A percentile compares a stretch with the other conserved stretches of the same genome.
phyloP scores from a whole-genome alignment of 768 basidiomycete species.

The Lactarius quietus region DNA sequence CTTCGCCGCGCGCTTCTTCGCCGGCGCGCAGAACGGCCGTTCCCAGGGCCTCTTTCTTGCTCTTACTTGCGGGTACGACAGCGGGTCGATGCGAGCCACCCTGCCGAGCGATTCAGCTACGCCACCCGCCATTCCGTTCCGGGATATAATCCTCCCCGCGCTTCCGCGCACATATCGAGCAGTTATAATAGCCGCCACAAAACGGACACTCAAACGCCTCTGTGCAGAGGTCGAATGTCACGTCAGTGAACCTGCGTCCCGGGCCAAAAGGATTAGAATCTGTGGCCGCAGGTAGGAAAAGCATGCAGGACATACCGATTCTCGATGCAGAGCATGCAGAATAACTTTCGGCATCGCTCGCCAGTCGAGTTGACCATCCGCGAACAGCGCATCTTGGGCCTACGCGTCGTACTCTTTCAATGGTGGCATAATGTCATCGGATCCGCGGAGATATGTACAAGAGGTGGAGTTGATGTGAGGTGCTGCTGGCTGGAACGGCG shows the following conservation, averaged over 20 bases:
- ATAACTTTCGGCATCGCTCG: conserved; percentile 8
- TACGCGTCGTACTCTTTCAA: conserved; percentile 9
- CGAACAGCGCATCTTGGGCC: conserved; percentile 20
- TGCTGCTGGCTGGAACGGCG: too few relatives aligned
- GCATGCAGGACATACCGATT: conserved; percentile 11
- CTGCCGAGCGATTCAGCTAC: conserved; percentile 5
- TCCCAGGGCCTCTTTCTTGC: background rate
- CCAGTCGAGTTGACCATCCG: background rate
- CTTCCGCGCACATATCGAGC: conserved; percentile 41
- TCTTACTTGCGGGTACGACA: background rate
- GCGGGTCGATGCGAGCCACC: background rate
- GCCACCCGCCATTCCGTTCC: conserved; percentile 29
- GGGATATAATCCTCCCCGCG: conserved; percentile 48
- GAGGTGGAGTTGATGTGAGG: too few relatives aligned
- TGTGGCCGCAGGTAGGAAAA: too few relatives aligned
- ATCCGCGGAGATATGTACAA: too few relatives aligned
- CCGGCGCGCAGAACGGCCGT: background rate
- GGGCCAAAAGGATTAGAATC: too few relatives aligned
- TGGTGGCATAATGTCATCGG: conserved; percentile 22
- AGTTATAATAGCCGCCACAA: conserved; percentile 47
- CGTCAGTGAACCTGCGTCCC: conserved; percentile 39
- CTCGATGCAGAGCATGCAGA: conserved; percentile 22
- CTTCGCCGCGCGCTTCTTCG: too few relatives aligned
- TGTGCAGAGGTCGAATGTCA: conserved; percentile 35
- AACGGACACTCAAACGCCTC: conserved; percentile 41